phyloP scores from a whole-genome alignment of 2,329 filamentous ascomycete genomes.

The Fusarium vanettenii region DNA sequence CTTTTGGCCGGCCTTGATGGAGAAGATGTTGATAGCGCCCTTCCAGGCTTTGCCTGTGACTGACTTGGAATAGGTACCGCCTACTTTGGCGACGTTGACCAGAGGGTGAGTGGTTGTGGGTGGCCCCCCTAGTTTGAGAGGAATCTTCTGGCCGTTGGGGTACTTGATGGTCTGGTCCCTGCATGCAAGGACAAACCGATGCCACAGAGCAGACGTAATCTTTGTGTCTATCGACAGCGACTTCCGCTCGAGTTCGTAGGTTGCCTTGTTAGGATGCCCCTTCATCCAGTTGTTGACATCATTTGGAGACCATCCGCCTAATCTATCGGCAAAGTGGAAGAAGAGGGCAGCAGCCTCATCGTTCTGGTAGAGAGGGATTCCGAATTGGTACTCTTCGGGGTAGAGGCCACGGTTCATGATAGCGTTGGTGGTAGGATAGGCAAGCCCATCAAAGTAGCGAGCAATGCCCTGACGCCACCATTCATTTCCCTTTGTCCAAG shows the following conservation, averaged over 20 bases:
- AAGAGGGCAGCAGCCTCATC: constrained; percentile 12
- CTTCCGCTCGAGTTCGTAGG: constrained; percentile 12
- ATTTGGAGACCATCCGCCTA: constrained; percentile 13
- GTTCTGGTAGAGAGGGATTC: constrained; percentile 14
- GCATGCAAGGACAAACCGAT: constrained; percentile 25
- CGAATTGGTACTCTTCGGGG: constrained; percentile 7
- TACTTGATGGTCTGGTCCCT: constrained; percentile 24
- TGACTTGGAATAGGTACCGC: constrained; percentile 1
- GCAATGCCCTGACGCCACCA: constrained; percentile 18
- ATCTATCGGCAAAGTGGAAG: constrained; percentile 21
- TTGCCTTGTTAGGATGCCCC: constrained; percentile 22
- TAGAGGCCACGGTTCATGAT: constrained; percentile 9
- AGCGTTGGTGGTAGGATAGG: not conserved
- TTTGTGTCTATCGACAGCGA: constrained; percentile 15
- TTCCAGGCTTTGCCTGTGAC: constrained; percentile 17
- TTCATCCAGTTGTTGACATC: constrained; percentile 26
- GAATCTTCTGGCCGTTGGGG: constrained; percentile 22
- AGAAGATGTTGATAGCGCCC: constrained; percentile 5
- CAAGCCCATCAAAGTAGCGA: constrained; percentile 21
- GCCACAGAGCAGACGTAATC: constrained; percentile 13
- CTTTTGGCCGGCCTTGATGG: constrained; percentile 13
- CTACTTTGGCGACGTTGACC: constrained; percentile 2
- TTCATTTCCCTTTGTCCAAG: constrained; percentile 20
- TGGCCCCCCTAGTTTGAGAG: not conserved
- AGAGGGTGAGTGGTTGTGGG: not conserved